Conservation (phyloP, 768 basidiomycete species). For the Coprinopsis sp. region DNA sequence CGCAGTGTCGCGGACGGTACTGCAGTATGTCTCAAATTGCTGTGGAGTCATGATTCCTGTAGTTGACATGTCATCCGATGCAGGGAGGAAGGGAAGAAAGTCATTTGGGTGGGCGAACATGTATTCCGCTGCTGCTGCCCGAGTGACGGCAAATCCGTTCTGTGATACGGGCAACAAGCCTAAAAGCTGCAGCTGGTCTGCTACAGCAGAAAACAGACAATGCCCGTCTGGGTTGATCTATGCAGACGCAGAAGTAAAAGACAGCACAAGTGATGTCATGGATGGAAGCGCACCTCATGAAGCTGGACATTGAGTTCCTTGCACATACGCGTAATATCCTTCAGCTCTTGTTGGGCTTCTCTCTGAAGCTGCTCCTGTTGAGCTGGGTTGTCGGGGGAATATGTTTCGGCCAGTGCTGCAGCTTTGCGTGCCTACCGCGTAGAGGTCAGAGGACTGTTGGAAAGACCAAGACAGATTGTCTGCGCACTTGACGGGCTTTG, state of each 20-base stretch:
- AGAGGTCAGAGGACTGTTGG: background rate
- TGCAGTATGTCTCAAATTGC: conserved; percentile 73
- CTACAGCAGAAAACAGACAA: conserved; percentile 91
- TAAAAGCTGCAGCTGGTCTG: conserved; percentile 82
- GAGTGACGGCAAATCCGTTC: conserved; percentile 57
- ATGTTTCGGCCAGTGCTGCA: conserved; percentile 53
- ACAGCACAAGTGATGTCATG: background rate
- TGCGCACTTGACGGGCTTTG: conserved; percentile 64
- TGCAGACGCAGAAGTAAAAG: background rate
- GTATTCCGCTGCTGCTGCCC: conserved; percentile 72
- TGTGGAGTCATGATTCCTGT: conserved; percentile 66
- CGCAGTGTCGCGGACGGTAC: conserved; percentile 72
- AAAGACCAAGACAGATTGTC: background rate
- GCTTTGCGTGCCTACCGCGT: conserved; percentile 64
- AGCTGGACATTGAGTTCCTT: conserved; percentile 61
- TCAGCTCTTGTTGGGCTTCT: conserved; percentile 66
- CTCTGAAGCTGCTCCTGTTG: conserved; percentile 54
- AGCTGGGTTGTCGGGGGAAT: conserved; percentile 50
- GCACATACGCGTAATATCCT: conserved; percentile 58
- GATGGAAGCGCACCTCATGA: conserved; percentile 46
- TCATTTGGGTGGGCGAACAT: conserved; percentile 81
- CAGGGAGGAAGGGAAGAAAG: conserved; percentile 90
- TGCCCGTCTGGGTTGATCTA: conserved; percentile 97
- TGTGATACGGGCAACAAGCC: conserved; percentile 54
- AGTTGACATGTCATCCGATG: conserved; percentile 53